A percentile compares a stretch with the other conserved stretches of the same genome.
phyloP scores from a whole-genome alignment of 176 grass and related monocot genomes.

The Sorghum bicolor region DNA sequence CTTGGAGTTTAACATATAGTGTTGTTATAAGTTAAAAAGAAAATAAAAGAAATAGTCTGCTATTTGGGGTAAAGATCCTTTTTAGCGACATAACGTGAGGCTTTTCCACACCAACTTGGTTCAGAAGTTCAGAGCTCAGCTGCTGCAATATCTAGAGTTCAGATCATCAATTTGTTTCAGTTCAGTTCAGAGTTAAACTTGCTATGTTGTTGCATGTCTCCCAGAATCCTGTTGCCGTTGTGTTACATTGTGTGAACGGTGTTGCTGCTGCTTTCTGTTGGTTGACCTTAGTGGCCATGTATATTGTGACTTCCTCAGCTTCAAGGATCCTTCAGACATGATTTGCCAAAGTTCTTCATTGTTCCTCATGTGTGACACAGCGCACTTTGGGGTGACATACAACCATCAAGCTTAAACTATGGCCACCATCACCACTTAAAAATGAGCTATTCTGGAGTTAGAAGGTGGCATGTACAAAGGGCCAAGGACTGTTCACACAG shows the following conservation, averaged over 20 bases:
- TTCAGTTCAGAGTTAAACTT: not conserved
- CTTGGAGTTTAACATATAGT: not conserved
- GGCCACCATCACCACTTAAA: not conserved
- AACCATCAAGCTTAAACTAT: not conserved
- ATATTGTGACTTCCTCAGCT: not conserved
- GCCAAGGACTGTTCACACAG: not conserved
- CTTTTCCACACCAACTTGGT: not conserved
- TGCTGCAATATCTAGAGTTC: not conserved
- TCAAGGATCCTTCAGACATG: not conserved
- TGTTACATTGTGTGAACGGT: not conserved
- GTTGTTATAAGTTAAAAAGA: slow-evolving; percentile 1
- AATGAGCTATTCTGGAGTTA: not conserved
- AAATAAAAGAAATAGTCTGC: not conserved
- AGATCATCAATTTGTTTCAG: not conserved
- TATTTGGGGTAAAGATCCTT: not conserved
- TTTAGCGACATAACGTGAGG: not conserved
- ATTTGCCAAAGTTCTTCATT: not conserved
- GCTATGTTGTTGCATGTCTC: not conserved
- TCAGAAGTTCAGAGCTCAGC: not conserved
- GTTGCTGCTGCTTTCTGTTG: not conserved
- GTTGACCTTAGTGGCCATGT: not conserved
- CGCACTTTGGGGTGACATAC: not conserved
- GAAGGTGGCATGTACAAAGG: not conserved
- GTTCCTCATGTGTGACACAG: not conserved
- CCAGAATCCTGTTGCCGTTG: not conserved